Base-by-base conservation (phyloP, 805 yeast species). In the Candida awuae region DNA sequence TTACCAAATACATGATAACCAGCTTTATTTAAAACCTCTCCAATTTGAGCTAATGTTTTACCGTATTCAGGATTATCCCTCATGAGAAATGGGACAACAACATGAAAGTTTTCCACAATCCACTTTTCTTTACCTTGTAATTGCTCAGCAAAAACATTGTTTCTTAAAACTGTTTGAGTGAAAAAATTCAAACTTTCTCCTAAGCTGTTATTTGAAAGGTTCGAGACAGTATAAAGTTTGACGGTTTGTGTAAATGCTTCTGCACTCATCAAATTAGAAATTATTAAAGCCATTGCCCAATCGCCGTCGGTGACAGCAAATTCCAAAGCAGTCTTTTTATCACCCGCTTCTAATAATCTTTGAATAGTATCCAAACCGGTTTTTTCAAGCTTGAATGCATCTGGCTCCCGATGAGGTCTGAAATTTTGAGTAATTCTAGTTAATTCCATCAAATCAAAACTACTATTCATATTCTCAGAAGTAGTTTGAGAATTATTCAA, bases 211-310 rank as follows among this genome's bases (percentile, higher is more conserved):
- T 31, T 27, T 21, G 49, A 47, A 31, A 59, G 51, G 17, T 43
- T 46, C 6, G 35, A 30, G 1, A 42, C 21, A 1, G 54, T 34
- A 42, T 51, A 61, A 12, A 56, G 31, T 18, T 77, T 66, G 6
- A 80, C 78, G 3, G 80, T 71, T 18, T 55, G 51, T 9, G 48
- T 38, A 29, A 56, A 49, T 28, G 67, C 66, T 4, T 75, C 78
- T 16, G 73, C 71, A 3, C 92, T 81, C 20, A 76, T 62, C 14
- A 84, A 57, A 43, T 79, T 71, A 1, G 94, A 78, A 35, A 88
- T 63, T 22, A 86, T 55, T 39, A 90, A 59, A 0, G 95, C 82
- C 57, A 87, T 66, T 0, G 90, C 77, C 81, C 84, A 88, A 47
- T 84, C 84, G 8, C 75, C 71, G 38, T 74, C 71, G 2, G 70